Base-by-base conservation (phyloP, 1,284 basidiomycete species). In the Trametes sp. region DNA sequence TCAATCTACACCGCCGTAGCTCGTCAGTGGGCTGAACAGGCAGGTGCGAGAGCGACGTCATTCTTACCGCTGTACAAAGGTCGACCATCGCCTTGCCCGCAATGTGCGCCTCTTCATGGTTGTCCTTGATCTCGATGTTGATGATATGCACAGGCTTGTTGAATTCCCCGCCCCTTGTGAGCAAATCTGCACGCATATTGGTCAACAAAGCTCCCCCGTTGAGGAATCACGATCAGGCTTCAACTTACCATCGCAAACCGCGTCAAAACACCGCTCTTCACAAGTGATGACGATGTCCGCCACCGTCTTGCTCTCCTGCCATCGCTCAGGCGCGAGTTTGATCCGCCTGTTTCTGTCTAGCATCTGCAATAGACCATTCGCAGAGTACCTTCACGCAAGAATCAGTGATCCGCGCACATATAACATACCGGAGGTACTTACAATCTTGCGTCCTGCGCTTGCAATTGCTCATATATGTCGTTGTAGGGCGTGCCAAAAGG, bases 101-200 rank as follows among this genome's bases (percentile, higher is more conserved):
- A 62, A 98, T 94, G 33, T 93, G 83, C 0, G 98, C 98, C 77
- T 99, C 98, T 81, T 99, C 98, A 72, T 98, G 97, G 73, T 98
- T 99, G 78, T 99, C 98, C 80, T 94, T 98, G 80, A 99, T 99
- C 75, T 99, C 98, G 64, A 99, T 87, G 77, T 99, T 99, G 76
- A 99, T 95, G 58, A 99, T 80, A 76, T 99, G 98, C 24, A 99
- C 96, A 0, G 95, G 90, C 59, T 92, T 89, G 79, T 96, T 98
- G 73, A 90, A 89, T 65, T 99, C 97, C 2, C 96, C 94, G 28
- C 95, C 96, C 65, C 95, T 86, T 44, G 84, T 81, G 62, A 99
- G 82, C 21, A 99, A 81, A 80, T 99, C 98, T 98, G 68, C 23
- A 41, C 45, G 24, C 36, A 28, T 2, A 23, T 23, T 8, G 24